Base-by-base conservation (phyloP, 2,329 filamentous ascomycete genomes). In the Thelonectria olida region DNA sequence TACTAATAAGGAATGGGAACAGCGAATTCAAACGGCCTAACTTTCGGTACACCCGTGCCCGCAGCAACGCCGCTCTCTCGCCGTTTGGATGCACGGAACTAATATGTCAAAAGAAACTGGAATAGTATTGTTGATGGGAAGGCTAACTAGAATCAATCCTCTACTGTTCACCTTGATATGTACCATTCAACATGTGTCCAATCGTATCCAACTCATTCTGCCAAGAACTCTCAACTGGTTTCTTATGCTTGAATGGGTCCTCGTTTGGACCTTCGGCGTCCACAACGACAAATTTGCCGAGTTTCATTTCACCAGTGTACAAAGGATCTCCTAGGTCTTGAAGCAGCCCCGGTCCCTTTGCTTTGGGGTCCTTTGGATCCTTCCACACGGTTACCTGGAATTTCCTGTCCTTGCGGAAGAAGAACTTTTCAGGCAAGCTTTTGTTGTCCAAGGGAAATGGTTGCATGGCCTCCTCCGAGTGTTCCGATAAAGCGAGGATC, bases 381-480 rank as follows among this genome's bases (percentile, higher is more conserved):
- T 65, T 49, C 63, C 52, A 69, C 0, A 69, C 25, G 19, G 39
- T 39, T 1, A 68, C 61, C 17, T 52, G 25, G 20, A 68, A 69
- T 2, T 15, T 27, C 12, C 54, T 54, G 0, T 20, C 39, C 2
- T 36, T 25, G 0, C 45, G 10, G 2, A 70, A 70, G 52, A 70
- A 67, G 28, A 69, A 70, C 0, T 54, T 20, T 5, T 68, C 63
- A 0, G 39, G 28, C 0, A 69, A 15, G 2, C 56, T 45, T 1
- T 57, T 17, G 15, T 70, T 70, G 1, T 6, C 50, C 15, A 62
- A 57, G 2, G 75, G 70, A 51, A 81, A 78, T 0, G 79, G 78
- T 23, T 81, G 79, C 73, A 80, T 75, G 0, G 78, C 62, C 1
- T 67, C 72, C 45, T 81, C 79, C 10, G 70, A 74, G 2, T 77